Percentiles rank a stretch among this genome's conserved stretches.
These are phyloP conservation scores for Oryza meyeriana DNA, from an alignment of 176 grass and related monocot species.

Conservation along the genomic window DNA sequence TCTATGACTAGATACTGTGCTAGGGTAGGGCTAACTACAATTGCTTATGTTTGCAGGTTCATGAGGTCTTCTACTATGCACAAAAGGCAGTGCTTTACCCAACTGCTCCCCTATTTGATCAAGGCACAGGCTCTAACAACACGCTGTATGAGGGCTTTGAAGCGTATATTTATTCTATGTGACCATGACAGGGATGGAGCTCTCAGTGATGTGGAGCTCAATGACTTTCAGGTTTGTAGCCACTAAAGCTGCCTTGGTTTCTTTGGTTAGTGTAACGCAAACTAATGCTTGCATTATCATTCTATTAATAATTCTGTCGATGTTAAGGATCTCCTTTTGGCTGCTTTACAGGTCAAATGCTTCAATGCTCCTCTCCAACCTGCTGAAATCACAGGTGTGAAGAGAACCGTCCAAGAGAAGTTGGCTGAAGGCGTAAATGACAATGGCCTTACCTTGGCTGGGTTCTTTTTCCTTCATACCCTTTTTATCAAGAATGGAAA, in stretches of 20 bases:
- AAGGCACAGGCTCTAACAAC: constrained; percentile 73
- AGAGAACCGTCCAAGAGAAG: constrained; percentile 75
- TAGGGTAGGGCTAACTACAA: neutral
- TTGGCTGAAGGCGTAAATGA: constrained; percentile 78
- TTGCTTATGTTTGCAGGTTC: constrained; percentile 42
- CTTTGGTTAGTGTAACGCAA: neutral
- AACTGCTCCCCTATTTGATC: constrained; percentile 94
- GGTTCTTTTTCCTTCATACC: constrained; percentile 72
- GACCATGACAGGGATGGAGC: constrained; percentile 87
- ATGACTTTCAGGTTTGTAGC: constrained; percentile 64
- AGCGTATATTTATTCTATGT: constrained; percentile 89
- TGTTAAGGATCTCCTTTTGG: neutral
- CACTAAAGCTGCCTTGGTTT: neutral
- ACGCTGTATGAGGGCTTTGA: constrained; percentile 85
- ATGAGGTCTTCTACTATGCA: constrained; percentile 91
- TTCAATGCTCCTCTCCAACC: constrained; percentile 76
- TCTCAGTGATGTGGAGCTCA: constrained; percentile 86
- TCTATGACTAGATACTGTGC: neutral
- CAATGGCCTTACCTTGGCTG: constrained; percentile 62
- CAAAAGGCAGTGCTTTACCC: constrained; percentile 93
- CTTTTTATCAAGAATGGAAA: constrained; percentile 81
- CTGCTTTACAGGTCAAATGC: constrained; percentile 49
- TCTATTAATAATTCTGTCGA: constrained; percentile 2
- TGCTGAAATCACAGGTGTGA: constrained; percentile 71
- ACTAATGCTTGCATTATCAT: neutral